Conservation (phyloP, 2,329 filamentous ascomycete species). For the Xylariaceae sp. region DNA sequence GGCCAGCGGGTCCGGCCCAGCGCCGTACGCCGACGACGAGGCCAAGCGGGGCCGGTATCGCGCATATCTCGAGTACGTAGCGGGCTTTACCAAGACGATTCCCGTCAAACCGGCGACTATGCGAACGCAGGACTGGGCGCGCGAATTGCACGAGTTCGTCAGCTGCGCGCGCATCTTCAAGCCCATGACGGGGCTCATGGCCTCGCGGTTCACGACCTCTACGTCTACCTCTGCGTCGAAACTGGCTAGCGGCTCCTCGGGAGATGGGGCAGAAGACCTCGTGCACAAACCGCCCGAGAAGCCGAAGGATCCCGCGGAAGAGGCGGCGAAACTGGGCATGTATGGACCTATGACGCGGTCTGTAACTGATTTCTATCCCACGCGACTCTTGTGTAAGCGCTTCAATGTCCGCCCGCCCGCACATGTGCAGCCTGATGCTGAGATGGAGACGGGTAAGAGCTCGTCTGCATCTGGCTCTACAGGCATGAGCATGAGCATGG, state of each 20-base stretch:
- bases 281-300: constrained; percentile 59
- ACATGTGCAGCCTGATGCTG: constrained; percentile 65
- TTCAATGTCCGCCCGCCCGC: constrained; percentile 85
- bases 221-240: constrained; percentile 43
- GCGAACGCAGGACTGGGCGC: constrained; percentile 75
- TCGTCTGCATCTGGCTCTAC: constrained; percentile 9
- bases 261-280: constrained; percentile 31
- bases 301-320: constrained; percentile 77
- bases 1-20: constrained; percentile 56
- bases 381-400: constrained; percentile 87
- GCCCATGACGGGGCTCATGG: constrained; percentile 91
- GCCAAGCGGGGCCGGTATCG: constrained; percentile 81
- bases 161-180: constrained; percentile 77
- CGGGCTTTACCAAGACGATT: constrained; percentile 58
- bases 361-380: constrained; percentile 75
- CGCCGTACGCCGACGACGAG: constrained; percentile 85
- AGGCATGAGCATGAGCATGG: constrained; percentile 8
- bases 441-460: constrained; percentile 35
- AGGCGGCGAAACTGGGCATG: constrained; percentile 89
- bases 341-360: constrained; percentile 86
- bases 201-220: constrained; percentile 83
- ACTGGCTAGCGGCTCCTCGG: constrained; percentile 39
- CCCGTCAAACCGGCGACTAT: constrained; percentile 45
- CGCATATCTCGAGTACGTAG: constrained; percentile 77
- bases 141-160: constrained; percentile 79